Conservation (phyloP, 805 yeast genomes). For the Sugiyamaella americana region DNA sequence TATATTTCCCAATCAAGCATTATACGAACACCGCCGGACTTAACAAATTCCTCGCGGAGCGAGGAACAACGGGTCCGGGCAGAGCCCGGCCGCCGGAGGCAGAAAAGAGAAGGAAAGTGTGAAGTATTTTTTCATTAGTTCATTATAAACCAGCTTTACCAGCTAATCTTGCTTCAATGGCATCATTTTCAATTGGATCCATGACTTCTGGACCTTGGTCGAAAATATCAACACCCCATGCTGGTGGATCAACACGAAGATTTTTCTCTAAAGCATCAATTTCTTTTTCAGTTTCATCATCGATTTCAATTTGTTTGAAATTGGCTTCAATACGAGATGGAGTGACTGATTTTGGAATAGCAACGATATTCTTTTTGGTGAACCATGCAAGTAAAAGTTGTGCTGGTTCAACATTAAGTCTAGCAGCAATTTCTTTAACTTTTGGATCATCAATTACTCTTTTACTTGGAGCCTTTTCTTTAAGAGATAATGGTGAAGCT, state of each 20-base stretch:
- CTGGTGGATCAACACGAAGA: constrained; percentile 22
- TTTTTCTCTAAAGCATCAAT: constrained; percentile 19
- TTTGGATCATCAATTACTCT: constrained; percentile 44
- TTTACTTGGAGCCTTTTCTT: constrained; percentile 8
- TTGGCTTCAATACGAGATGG: constrained; percentile 56
- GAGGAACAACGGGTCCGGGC: too few relatives aligned
- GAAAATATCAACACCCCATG: constrained; percentile 25
- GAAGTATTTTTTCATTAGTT: too few relatives aligned
- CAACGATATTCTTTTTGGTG: constrained; percentile 62
- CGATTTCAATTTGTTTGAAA: constrained; percentile 46
- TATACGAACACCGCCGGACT: too few relatives aligned
- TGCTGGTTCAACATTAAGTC: constrained; percentile 49
- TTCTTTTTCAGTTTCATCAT: constrained; percentile 34
- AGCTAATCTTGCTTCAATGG: not conserved
- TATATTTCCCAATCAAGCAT: too few relatives aligned
- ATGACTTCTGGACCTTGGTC: constrained; percentile 13
- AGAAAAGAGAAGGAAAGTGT: too few relatives aligned
- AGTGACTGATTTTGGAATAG: constrained; percentile 74
- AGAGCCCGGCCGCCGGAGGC: too few relatives aligned
- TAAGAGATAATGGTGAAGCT: constrained; percentile 30
- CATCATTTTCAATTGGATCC: not conserved
- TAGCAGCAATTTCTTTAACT: constrained; percentile 48
- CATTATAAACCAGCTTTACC: not conserved
- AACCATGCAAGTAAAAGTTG: constrained; percentile 75
- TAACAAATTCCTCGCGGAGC: too few relatives aligned